Base-by-base conservation (phyloP, 2,329 filamentous ascomycete species). In the Exophiala phaeomuriformis region DNA sequence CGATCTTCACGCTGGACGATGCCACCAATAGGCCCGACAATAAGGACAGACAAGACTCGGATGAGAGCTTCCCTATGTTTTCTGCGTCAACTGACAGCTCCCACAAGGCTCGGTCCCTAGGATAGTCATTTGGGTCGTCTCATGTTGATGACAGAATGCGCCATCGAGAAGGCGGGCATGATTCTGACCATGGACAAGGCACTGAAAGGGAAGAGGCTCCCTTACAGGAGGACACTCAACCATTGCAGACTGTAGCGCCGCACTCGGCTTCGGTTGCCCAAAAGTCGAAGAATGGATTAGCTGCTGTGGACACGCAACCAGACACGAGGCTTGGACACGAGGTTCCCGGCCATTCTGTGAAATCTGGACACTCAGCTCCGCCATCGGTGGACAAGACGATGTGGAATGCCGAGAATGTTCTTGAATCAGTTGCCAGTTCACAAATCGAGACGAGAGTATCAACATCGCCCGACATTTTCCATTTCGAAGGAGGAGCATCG, bases 51-150 rank as follows among this genome's bases (percentile, higher is more conserved):
- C 78, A 80, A 61, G 75, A 81, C 60, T 83, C 80, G 28, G 74
- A 76, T 4, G 81, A 83, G 57, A 83, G 80, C 64, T 83, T 83
- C 60, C 71, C 75, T 27, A 82, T 83, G 76, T 82, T 84, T 58
- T 82, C 79, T 37, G 77, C 78, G n/a, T 81, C 80, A 6, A 77
- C 78, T 1, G 78, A 78, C 56, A 74, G 74, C 55, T 83, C 80
- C 4, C 72, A 77, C 49, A 72, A 69, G 49, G 73, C 72, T 4
- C 73, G 74, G 50, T 82, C 78, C 3, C 68, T 77, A 33, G 75
- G 74, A 19, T 75, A 72, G 30, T 81, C 79, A 0, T 75, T 77
- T 39, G 71, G 64, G 10, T 61, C 61, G 9, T 62, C 45, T 27
- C 10, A 28, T 6, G 8, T 5, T 27, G 27, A 12, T 19, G 27